These are phyloP conservation scores for Curvularia eragrostidis DNA, from an alignment of 2,329 filamentous ascomycete genomes.

Conservation along the genomic window DNA sequence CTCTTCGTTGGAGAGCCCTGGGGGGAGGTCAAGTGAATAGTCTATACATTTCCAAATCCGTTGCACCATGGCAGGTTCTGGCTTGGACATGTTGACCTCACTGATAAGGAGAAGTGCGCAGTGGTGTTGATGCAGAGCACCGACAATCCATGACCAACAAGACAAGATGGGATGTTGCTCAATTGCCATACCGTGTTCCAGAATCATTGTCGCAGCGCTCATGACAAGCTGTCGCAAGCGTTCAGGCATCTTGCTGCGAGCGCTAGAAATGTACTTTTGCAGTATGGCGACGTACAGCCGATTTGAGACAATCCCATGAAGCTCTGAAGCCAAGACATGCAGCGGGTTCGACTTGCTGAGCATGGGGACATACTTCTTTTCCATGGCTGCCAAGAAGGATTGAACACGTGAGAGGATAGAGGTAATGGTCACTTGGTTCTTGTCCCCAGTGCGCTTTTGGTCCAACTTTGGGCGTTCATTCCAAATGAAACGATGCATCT, in stretches of 20 bases:
- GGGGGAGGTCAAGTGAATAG: constrained; percentile 71
- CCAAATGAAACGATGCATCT: constrained; percentile 75
- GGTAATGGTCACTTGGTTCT: constrained; percentile 55
- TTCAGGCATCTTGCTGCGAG: constrained; percentile 61
- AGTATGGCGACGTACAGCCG: constrained; percentile 71
- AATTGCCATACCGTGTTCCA: constrained; percentile 63
- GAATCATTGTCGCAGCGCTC: constrained; percentile 61
- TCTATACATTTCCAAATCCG: constrained; percentile 76
- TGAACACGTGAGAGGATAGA: constrained; percentile 72
- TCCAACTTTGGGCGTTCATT: constrained; percentile 71
- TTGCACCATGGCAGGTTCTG: constrained; percentile 63
- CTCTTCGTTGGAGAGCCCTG: constrained; percentile 58
- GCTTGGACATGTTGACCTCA: constrained; percentile 68
- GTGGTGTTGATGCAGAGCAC: constrained; percentile 76
- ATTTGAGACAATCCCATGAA: constrained; percentile 69
- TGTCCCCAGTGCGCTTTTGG: constrained; percentile 39
- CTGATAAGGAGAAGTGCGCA: constrained; percentile 71
- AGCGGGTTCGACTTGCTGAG: constrained; percentile 67
- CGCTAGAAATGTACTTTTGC: constrained; percentile 68
- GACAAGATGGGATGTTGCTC: constrained; percentile 61
- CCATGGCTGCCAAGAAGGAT: constrained; percentile 69
- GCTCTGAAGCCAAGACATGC: constrained; percentile 68
- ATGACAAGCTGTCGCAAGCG: constrained; percentile 69
- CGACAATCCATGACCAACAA: constrained; percentile 72
- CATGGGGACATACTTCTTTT: constrained; percentile 69